Evolutionary conservation across 164 flowering plant species (phyloP).

Genomic region (Vitis rotundifolia): DNA sequence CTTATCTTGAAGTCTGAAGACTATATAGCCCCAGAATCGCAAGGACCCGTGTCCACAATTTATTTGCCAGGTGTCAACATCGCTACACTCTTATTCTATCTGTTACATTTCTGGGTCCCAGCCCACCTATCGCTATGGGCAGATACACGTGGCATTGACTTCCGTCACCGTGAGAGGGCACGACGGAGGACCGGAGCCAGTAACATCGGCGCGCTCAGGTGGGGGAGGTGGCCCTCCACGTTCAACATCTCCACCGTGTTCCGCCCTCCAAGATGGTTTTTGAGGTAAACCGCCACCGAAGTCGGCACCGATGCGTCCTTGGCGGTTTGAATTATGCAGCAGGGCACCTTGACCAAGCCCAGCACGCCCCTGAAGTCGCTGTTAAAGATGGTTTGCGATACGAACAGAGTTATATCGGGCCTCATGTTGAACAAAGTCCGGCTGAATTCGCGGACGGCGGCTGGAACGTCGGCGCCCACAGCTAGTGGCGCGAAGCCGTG

Average conservation of each 20-base stretch:
- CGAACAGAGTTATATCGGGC: constrained; percentile 85
- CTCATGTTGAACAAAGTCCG: constrained; percentile 96
- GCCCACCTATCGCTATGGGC: too few species aligned
- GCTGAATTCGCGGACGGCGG: constrained; percentile 88
- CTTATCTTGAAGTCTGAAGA: neutral
- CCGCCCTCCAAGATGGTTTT: constrained; percentile 70
- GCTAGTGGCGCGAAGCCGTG: constrained; percentile 86
- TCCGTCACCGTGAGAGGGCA: constrained; percentile 56
- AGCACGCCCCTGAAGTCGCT: constrained; percentile 69
- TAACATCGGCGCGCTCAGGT: constrained; percentile 76
- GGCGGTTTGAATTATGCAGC: constrained; percentile 78
- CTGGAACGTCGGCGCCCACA: constrained; percentile 96
- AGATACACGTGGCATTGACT: neutral
- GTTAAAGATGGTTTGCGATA: constrained; percentile 61
- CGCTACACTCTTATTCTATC: constrained; percentile 8
- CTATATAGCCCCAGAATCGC: neutral
- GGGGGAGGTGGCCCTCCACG: constrained; percentile 92
- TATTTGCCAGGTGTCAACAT: constrained; percentile 35
- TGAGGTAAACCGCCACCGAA: constrained; percentile 71
- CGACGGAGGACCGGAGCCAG: constrained; percentile 59
- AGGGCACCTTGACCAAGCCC: constrained; percentile 74
- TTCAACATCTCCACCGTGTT: constrained; percentile 63
- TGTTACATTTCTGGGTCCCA: neutral
- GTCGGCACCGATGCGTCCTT: constrained; percentile 83
- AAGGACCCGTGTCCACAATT: constrained; percentile 17